Base-by-base conservation (phyloP, 805 yeast species). In the Wickerhamiella sergipiensis region DNA sequence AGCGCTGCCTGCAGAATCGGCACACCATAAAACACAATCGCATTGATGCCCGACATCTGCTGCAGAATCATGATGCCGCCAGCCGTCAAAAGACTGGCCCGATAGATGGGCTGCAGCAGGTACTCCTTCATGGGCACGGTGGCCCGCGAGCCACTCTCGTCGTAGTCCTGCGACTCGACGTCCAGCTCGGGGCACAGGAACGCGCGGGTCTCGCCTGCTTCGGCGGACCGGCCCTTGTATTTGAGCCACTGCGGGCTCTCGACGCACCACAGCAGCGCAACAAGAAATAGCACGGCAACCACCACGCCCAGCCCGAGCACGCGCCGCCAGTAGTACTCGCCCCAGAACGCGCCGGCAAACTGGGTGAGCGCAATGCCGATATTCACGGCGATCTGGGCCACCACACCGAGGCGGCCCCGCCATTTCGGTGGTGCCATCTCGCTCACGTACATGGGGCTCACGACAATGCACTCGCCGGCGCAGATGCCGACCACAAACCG, bases 1-100 rank as follows among this genome's bases (percentile, higher is more conserved):
- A 87, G 74, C 4, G 84, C 68, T 7, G 77, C 69, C n/a, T 81
- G 72, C 48, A 92, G 71, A 1, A 90, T 84, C 13, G 85, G 78
- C 5, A 90, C 96, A 4, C 98, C 98, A 64, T 90, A 92, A 63
- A 90, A 86, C 19, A 92, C 79, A 53, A 92, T 87, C 1, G 95
- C 80, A 65, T 92, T 92, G 63, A 92, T 85, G 33, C 98, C 98
- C 59, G 87, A 80, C 52, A 90, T 78, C 65, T 92, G 98, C 68
- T 92, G 98, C 17, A 89, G 82, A 19, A 81, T 69, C 72, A 89
- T 76, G 17, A 87, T 74, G 2, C 83, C 78, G 0, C 88, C 78
- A 9, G 88, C 84, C 0, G 81, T 83, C 18, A 75, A 59, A 46
- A 81, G 71, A 4, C 92, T 80, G 49, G 76, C 76, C 33, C 68